A percentile compares a stretch with the other conserved stretches of the same genome.
Evolutionary conservation across 2,329 filamentous ascomycete species (phyloP).

Genomic region (Decorospora gaudefroyi): DNA sequence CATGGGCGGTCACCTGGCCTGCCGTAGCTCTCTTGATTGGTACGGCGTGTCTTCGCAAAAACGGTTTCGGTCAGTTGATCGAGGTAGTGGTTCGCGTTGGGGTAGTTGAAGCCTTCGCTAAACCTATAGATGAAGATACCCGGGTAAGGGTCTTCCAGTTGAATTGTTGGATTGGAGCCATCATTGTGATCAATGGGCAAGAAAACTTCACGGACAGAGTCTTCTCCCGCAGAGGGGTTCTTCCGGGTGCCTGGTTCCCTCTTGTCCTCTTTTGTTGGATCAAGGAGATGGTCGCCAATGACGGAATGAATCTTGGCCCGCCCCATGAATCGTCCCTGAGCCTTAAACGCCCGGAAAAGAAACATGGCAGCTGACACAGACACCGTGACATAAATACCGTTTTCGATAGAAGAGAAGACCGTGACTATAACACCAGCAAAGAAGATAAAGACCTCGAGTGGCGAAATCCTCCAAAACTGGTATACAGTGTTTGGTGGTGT

Average conservation of each 20-base stretch:
- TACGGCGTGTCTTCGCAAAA: constrained; percentile 70
- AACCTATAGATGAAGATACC: constrained; percentile 98
- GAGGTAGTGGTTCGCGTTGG: constrained; percentile 87
- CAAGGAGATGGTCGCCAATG: constrained; percentile 69
- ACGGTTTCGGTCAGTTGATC: constrained; percentile 63
- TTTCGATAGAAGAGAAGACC: constrained; percentile 84
- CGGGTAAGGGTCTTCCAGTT: constrained; percentile 79
- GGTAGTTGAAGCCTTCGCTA: constrained; percentile 94
- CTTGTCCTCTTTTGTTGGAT: constrained; percentile 52
- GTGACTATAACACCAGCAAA: constrained; percentile 91
- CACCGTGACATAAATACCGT: constrained; percentile 89
- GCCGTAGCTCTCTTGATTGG: constrained; percentile 67
- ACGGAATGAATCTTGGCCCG: constrained; percentile 84
- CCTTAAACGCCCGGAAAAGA: constrained; percentile 80
- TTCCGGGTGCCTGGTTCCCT: constrained; percentile 19
- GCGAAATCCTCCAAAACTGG: constrained; percentile 93
- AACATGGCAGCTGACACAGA: constrained; percentile 75
- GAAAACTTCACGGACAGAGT: constrained; percentile 75
- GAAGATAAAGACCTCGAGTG: constrained; percentile 89
- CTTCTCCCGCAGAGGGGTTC: constrained; percentile 38
- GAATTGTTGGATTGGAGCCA: constrained; percentile 83
- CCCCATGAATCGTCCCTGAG: constrained; percentile 82
- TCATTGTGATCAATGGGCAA: constrained; percentile 84
- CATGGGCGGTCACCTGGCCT: constrained; percentile 75
- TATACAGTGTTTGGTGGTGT: constrained; percentile 91